Percentiles rank a stretch among this genome's conserved stretches.
These are phyloP conservation scores for Aegilops longissima DNA, from an alignment of 176 grass and related monocot genomes.

Conservation along the genomic window DNA sequence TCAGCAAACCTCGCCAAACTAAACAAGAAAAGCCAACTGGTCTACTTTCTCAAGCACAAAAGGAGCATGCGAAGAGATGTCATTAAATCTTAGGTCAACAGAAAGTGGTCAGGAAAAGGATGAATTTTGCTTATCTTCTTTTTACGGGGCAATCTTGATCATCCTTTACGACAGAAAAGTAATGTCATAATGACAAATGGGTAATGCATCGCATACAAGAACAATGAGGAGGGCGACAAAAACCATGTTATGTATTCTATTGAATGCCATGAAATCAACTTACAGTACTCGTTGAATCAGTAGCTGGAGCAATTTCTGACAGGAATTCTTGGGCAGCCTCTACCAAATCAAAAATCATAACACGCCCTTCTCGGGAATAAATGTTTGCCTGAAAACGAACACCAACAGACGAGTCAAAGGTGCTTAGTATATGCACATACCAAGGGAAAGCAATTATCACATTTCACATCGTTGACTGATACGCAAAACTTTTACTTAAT, in stretches of 20 bases:
- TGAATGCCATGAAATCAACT: conserved; percentile 23
- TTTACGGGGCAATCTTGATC: neutral
- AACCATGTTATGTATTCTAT: conserved; percentile 7
- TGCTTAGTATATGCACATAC: conserved; percentile 11
- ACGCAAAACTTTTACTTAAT: neutral
- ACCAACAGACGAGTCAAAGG: conserved; percentile 19
- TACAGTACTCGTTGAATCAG: conserved; percentile 57
- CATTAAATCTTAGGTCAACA: neutral
- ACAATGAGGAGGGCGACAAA: neutral
- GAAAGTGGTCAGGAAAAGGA: neutral
- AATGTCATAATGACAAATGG: neutral
- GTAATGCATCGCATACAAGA: neutral
- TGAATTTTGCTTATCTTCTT: neutral
- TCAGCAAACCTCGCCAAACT: neutral
- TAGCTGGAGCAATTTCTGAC: conserved; percentile 68
- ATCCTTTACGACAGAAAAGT: neutral
- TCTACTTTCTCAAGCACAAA: neutral
- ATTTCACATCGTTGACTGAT: neutral
- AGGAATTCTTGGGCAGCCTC: conserved; percentile 95
- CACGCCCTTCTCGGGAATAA: conserved; percentile 89
- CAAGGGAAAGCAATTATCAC: conserved; percentile 6
- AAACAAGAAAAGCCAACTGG: conserved; percentile 3
- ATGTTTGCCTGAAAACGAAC: conserved; percentile 66
- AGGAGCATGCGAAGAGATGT: neutral
- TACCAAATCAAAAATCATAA: conserved; percentile 96